phyloP scores from a whole-genome alignment of 2,329 filamentous ascomycete species.

The Penicillium hordei region DNA sequence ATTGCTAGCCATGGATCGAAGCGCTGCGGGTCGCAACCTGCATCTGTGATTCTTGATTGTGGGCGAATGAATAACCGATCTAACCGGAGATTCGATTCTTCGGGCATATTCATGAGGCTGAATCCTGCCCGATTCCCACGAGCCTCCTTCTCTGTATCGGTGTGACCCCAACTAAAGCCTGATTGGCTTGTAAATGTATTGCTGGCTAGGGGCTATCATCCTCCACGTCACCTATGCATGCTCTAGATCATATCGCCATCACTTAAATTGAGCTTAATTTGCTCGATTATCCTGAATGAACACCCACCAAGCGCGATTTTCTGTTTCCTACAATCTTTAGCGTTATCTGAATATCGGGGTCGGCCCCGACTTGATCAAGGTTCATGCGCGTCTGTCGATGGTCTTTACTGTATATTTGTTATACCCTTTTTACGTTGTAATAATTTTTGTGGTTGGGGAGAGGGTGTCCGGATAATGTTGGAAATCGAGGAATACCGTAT shows the following conservation, averaged over 20 bases:
- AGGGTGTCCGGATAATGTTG: no score
- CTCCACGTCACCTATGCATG: not conserved
- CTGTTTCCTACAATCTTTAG: not conserved
- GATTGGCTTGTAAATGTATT: not conserved
- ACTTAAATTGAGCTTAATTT: constrained; percentile 8
- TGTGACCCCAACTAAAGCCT: not conserved
- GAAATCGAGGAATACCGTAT: no score
- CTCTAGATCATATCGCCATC: not conserved
- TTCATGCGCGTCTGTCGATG: no score
- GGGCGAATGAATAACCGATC: not conserved
- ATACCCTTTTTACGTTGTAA: no score
- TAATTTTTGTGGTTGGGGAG: no score
- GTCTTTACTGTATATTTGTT: no score
- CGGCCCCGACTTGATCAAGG: not conserved
- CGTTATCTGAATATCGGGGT: not conserved
- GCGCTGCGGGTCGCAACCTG: not conserved
- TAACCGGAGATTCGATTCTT: not conserved
- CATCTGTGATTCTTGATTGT: not conserved
- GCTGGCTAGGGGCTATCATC: not conserved
- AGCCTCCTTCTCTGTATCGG: not conserved
- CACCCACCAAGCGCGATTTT: not conserved
- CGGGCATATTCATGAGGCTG: not conserved
- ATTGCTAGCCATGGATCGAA: not conserved
- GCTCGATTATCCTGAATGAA: not conserved
- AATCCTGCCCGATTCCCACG: not conserved